Evolutionary conservation across 192 early-diverging fungal genomes (phyloP).

Genomic region (Coemansia sp.): DNA sequence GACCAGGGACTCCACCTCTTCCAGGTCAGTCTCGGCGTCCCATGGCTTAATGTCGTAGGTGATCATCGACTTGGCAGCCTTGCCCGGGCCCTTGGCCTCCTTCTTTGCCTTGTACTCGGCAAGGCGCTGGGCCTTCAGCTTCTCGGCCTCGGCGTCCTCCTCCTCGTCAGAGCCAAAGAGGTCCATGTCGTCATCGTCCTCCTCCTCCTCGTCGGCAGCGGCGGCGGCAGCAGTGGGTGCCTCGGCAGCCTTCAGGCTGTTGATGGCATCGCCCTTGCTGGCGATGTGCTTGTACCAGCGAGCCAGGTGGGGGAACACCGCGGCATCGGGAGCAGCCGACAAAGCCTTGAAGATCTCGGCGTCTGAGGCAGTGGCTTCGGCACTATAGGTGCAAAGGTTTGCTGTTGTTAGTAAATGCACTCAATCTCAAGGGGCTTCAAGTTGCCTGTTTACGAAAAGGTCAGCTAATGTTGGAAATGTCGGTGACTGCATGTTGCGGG

Average conservation of each 20-base stretch:
- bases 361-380: constrained; percentile 78
- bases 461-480: constrained; percentile 39
- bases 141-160: constrained; percentile 87
- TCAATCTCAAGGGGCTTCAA: no score
- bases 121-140: constrained; percentile 81
- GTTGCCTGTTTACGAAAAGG: constrained; percentile 2
- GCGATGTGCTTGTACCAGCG: constrained; percentile 96
- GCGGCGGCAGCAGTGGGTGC: constrained; percentile 59
- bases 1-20: constrained; percentile 69
- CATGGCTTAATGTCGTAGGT: constrained; percentile 96
- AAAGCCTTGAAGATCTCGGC: constrained; percentile 82
- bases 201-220: constrained; percentile 72
- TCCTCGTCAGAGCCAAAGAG: constrained; percentile 92
- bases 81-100: constrained; percentile 77
- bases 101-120: constrained; percentile 91
- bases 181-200: constrained; percentile 79
- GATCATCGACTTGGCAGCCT: constrained; percentile 88
- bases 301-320: constrained; percentile 79
- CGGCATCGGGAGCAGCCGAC: constrained; percentile 67
- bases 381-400: constrained; percentile 39
- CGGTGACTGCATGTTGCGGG: constrained; percentile 55
- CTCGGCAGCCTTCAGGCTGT: constrained; percentile 41
- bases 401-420: no score
- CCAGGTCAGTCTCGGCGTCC: constrained; percentile 95
- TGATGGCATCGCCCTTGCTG: constrained; percentile 40